Conservation (phyloP, 75 land plant species). For the Picea sitchensis region DNA sequence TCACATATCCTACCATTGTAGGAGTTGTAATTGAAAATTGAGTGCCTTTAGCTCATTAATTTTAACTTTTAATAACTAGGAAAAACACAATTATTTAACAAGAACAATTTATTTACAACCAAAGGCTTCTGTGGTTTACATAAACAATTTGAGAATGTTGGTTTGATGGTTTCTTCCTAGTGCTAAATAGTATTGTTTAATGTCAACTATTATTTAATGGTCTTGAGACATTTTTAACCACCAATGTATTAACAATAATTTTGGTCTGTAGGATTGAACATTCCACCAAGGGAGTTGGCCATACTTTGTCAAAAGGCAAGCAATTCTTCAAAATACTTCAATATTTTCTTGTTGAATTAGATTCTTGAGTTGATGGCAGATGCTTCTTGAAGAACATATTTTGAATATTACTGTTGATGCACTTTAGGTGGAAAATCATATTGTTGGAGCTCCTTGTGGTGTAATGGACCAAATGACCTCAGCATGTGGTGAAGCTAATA, state of each 20-base stretch:
- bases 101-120: neutral
- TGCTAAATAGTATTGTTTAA: neutral
- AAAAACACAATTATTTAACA: neutral
- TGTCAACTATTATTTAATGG: neutral
- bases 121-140: neutral
- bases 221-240: neutral
- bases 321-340: neutral
- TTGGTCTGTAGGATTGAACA: slow-evolving; percentile 59
- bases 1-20: too few species aligned
- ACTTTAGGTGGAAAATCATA: slow-evolving; percentile 86
- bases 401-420: neutral
- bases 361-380: neutral
- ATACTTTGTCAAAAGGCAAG: slow-evolving; percentile 89
- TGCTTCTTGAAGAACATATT: slow-evolving; percentile 6
- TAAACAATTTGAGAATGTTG: too few species aligned
- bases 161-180: too few species aligned
- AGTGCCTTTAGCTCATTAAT: neutral
- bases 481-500: slow-evolving; percentile 96
- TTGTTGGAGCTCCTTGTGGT: slow-evolving; percentile 98
- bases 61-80: too few species aligned
- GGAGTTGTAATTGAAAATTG: too few species aligned
- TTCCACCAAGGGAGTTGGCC: slow-evolving; percentile 76
- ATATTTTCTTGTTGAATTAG: neutral
- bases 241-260: neutral
- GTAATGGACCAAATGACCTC: slow-evolving; percentile 99